Conservation (phyloP, 2,329 filamentous ascomycete species). For the Fusarium udum region DNA sequence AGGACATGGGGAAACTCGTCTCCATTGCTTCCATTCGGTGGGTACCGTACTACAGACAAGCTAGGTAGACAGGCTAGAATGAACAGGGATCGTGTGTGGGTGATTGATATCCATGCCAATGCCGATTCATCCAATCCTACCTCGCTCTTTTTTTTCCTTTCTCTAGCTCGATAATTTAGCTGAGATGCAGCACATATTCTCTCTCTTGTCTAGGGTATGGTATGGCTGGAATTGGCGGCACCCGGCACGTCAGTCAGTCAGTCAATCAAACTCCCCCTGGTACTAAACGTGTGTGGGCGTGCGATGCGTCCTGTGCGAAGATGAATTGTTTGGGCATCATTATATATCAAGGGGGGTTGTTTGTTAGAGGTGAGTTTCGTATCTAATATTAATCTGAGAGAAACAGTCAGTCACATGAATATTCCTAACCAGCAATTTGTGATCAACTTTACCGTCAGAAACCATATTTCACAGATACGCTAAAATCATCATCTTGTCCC, state of each 20-base stretch:
- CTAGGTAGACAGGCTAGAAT: not conserved
- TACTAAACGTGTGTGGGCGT: conserved; percentile 5
- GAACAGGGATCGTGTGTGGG: conserved; percentile 6
- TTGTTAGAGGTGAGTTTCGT: conserved; percentile 11
- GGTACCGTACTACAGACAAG: conserved; percentile 11
- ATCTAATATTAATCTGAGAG: not conserved
- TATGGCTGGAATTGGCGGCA: conserved; percentile 8
- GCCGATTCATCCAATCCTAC: conserved; percentile 9
- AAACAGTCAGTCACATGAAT: not conserved
- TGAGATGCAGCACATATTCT: not conserved
- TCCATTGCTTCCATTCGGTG: conserved; percentile 35
- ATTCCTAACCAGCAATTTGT: not conserved
- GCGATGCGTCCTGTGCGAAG: conserved; percentile 25
- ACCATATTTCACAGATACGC: conserved; percentile 4
- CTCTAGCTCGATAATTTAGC: conserved; percentile 8
- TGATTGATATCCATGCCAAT: conserved; percentile 15
- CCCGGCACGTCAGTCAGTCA: conserved; percentile 19
- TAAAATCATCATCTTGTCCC: not conserved
- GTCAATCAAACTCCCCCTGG: conserved; percentile 21
- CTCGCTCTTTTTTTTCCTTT: not conserved
- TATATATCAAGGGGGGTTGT: not conserved
- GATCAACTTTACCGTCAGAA: not conserved
- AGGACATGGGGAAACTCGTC: conserved; percentile 18
- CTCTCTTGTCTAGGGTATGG: conserved; percentile 19
- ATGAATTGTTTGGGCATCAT: conserved; percentile 19